These are phyloP conservation scores for Rhodamnia rubescens DNA, from an alignment of 345 rosid species.

Conservation along the genomic window DNA sequence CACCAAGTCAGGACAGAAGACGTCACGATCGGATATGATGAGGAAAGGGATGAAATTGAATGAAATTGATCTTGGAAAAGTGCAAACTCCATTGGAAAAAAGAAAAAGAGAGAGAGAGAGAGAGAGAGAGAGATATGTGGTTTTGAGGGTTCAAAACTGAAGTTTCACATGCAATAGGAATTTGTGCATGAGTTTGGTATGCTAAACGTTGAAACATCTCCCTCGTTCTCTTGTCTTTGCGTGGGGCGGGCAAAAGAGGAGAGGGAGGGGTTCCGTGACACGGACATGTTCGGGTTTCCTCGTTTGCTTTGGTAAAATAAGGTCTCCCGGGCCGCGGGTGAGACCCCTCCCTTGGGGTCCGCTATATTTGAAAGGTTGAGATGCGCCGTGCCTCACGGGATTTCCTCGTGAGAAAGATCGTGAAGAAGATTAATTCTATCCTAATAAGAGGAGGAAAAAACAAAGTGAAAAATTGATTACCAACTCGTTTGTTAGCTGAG, in stretches of 20 bases:
- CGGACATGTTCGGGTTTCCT: neutral
- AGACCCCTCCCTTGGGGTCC: neutral
- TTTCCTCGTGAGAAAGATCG: neutral
- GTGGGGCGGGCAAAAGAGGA: neutral
- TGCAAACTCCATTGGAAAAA: neutral
- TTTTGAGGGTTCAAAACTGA: neutral
- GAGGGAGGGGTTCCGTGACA: neutral
- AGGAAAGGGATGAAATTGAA: neutral
- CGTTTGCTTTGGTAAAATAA: neutral
- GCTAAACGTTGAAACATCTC: neutral
- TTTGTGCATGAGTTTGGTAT: neutral
- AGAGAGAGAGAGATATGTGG: neutral
- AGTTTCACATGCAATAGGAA: neutral
- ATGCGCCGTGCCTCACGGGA: neutral
- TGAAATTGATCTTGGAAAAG: neutral
- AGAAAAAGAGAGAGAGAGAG: neutral
- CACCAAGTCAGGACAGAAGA: neutral
- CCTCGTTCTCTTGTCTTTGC: neutral
- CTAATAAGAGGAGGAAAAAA: neutral
- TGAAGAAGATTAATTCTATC: neutral
- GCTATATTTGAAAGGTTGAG: neutral
- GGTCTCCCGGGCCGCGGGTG: neutral
- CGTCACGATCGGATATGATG: neutral
- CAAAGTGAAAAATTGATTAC: fast-evolving
- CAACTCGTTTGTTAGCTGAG: neutral